phyloP scores from a whole-genome alignment of 148 eudicot genomes.

The Oxyria digyna region DNA sequence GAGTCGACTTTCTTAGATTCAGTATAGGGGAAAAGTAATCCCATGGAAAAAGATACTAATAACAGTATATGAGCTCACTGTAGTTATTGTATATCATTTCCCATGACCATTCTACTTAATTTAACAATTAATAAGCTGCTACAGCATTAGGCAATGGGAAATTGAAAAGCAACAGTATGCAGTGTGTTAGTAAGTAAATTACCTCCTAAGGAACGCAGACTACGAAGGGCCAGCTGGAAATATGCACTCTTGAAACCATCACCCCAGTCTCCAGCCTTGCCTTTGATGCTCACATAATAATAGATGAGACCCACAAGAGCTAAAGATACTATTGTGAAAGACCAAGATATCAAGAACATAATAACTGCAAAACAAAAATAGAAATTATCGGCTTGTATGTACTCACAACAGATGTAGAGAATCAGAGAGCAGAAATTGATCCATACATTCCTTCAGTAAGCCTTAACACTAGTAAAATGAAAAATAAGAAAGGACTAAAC shows the following conservation, averaged over 20 bases:
- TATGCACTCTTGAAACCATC: conserved; percentile 99
- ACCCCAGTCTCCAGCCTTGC: conserved; percentile 99
- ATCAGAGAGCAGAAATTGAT: not conserved
- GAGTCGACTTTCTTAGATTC: not conserved
- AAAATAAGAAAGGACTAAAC: not conserved
- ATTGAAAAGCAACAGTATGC: not conserved
- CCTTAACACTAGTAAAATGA: not conserved
- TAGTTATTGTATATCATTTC: not conserved
- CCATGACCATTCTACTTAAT: not conserved
- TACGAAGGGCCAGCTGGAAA: conserved; percentile 98
- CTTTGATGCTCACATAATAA: conserved; percentile 87
- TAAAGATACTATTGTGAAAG: conserved; percentile 83
- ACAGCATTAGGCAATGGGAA: not conserved
- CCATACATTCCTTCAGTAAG: not conserved
- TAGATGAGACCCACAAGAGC: conserved; percentile 95
- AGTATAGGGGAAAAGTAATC: not conserved
- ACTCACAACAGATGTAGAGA: not conserved
- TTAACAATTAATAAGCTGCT: not conserved
- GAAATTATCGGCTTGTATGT: not conserved
- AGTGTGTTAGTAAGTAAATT: not conserved
- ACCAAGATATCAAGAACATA: conserved; percentile 97
- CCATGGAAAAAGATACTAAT: not conserved
- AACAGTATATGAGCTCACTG: not conserved
- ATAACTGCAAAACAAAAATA: conserved; percentile 55
- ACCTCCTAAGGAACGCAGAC: conserved; percentile 97